Conservation (phyloP, 1,139 yeast species). For the Hansenula anomala region DNA sequence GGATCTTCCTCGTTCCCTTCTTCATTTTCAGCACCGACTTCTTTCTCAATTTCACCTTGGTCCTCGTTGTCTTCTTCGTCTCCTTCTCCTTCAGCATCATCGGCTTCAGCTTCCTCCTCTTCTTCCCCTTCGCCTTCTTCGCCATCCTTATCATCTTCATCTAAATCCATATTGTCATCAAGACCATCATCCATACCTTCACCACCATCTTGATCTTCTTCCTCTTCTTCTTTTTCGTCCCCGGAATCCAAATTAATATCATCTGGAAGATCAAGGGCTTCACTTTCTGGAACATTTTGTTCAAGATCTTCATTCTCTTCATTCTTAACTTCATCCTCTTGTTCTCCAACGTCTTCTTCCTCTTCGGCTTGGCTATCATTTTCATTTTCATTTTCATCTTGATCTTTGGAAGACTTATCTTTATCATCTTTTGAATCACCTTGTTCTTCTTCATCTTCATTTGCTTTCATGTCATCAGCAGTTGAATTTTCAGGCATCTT, state of each 20-base stretch:
- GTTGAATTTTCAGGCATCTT: constrained; percentile 54
- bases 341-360: constrained; percentile 70
- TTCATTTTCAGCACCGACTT: constrained; percentile 25
- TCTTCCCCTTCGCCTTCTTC: constrained; percentile 26
- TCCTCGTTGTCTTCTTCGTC: constrained; percentile 30
- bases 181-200: constrained; percentile 25
- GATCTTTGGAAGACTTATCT: constrained; percentile 37
- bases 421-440: constrained; percentile 36
- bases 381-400: constrained; percentile 60
- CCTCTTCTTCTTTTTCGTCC: constrained; percentile 50
- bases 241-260: constrained; percentile 77
- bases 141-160: constrained; percentile 24
- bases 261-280: constrained; percentile 79
- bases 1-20: constrained; percentile 25
- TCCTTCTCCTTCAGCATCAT: constrained; percentile 27
- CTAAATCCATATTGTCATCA: constrained; percentile 23
- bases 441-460: constrained; percentile 36
- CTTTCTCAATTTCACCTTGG: constrained; percentile 27
- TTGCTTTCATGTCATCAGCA: constrained; percentile 62
- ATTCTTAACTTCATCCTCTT: constrained; percentile 71
- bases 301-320: constrained; percentile 71
- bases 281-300: constrained; percentile 72
- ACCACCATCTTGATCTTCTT: constrained; percentile 27
- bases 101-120: constrained; percentile 28
- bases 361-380: constrained; percentile 50